Evolutionary conservation across 2,329 filamentous ascomycete species (phyloP).

Genomic region (Drechslerella dactyloides): DNA sequence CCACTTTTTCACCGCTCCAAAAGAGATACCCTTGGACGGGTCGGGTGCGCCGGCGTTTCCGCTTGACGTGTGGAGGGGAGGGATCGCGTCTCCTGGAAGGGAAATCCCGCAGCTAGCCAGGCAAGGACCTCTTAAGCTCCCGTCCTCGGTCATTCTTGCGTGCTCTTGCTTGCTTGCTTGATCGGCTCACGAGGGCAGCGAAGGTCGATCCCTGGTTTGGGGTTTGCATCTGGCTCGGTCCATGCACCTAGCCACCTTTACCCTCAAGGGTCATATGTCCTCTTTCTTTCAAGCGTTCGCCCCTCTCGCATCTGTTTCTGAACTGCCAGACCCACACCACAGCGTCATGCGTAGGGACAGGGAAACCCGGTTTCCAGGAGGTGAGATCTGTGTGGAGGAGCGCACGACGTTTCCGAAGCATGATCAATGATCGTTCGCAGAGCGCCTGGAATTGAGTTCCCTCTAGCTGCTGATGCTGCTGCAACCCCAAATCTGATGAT

Average conservation of each 20-base stretch:
- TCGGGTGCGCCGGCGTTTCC: conserved; percentile 46
- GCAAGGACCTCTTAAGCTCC: conserved; percentile 35
- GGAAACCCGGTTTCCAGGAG: too few relatives aligned
- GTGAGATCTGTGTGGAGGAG: too few relatives aligned
- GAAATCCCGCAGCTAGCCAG: conserved; percentile 50
- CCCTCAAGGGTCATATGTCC: conserved; percentile 13
- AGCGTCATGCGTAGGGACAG: too few relatives aligned
- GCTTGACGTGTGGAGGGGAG: conserved; percentile 47
- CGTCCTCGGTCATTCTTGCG: conserved; percentile 46
- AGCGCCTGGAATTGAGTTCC: too few relatives aligned
- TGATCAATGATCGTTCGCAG: too few relatives aligned
- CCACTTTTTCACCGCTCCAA: conserved; percentile 25
- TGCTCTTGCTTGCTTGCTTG: conserved; percentile 37
- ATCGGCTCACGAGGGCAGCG: conserved; percentile 18
- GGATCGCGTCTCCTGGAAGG: conserved; percentile 30
- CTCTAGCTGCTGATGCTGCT: conserved; percentile 8
- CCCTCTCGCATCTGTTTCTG: too few relatives aligned
- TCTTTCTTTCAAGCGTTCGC: too few relatives aligned
- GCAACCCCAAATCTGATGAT: conserved; percentile 15
- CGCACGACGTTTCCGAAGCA: background rate
- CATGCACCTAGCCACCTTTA: conserved; percentile 14
- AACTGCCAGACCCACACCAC: too few relatives aligned
- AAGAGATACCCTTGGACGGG: conserved; percentile 27
- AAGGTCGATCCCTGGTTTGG: conserved; percentile 35
- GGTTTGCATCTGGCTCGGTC: conserved; percentile 27